Evolutionary conservation across 2,329 filamentous ascomycete genomes (phyloP).

Genomic region (Hansfordia pulvinata): DNA sequence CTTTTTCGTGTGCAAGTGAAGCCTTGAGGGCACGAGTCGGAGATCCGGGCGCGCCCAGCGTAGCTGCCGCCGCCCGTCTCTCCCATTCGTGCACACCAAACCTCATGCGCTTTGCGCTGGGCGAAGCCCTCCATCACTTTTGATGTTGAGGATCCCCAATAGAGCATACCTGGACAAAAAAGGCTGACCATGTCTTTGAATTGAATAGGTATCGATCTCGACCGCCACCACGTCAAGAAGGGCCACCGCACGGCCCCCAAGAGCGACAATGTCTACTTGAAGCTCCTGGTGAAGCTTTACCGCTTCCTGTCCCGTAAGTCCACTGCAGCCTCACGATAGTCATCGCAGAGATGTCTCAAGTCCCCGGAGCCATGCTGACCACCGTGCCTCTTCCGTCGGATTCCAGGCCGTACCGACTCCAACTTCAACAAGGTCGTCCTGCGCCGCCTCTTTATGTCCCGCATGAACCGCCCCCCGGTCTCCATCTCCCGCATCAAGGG

Average conservation of each 20-base stretch:
- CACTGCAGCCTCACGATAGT: slow-evolving; percentile 4
- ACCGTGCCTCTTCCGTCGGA: no score
- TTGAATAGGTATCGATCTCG: slow-evolving; percentile 56
- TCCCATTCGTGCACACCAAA: slow-evolving; percentile 1
- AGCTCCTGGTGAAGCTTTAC: slow-evolving; percentile 96
- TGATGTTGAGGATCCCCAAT: no score
- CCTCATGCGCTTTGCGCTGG: slow-evolving; percentile 9
- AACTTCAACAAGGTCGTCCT: slow-evolving; percentile 99
- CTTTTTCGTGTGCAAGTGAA: slow-evolving; percentile 23
- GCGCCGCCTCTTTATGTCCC: slow-evolving; percentile 94
- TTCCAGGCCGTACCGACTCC: slow-evolving; percentile 82
- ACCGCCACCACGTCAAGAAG: slow-evolving; percentile 54
- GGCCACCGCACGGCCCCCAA: slow-evolving; percentile 89
- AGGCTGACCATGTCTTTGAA: slow-evolving; percentile 44
- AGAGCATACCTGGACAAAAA: slow-evolving; percentile 52
- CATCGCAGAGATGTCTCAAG: not conserved
- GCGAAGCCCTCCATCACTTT: slow-evolving; percentile 8
- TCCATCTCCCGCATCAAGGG: slow-evolving; percentile 80
- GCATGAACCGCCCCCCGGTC: slow-evolving; percentile 93
- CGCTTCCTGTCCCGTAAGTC: slow-evolving; percentile 87
- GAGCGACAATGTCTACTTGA: slow-evolving; percentile 96
- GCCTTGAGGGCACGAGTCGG: slow-evolving; percentile 7
- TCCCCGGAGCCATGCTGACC: slow-evolving; percentile 1
- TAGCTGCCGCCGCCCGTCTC: no score
- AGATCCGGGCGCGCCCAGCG: no score